Percentiles rank a stretch among this genome's conserved stretches.
Conservation (phyloP, 805 yeast species). For the Saccharomycopsis sp. region DNA sequence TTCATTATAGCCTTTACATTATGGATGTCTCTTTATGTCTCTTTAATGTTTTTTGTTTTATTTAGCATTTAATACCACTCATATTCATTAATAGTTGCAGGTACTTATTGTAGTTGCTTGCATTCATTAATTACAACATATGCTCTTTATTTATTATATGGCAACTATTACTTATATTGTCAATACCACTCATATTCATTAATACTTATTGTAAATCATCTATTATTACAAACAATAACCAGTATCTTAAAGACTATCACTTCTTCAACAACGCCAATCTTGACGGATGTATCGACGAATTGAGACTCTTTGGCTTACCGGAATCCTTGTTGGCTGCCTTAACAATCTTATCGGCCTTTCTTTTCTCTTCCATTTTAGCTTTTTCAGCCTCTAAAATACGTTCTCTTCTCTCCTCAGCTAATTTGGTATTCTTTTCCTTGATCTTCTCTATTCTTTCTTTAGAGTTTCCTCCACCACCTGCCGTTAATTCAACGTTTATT, state of each 20-base stretch:
- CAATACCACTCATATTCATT: no score
- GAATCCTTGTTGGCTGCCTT: not conserved
- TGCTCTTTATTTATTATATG: no score
- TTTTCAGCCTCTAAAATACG: conserved; percentile 45
- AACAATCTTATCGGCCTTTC: not conserved
- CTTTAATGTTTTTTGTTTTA: no score
- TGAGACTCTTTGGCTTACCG: not conserved
- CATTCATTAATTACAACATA: no score
- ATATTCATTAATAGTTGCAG: no score
- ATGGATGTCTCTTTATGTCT: no score
- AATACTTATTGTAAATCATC: no score
- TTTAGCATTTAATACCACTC: no score
- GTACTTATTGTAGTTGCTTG: no score
- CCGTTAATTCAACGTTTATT: conserved; percentile 93
- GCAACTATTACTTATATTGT: no score
- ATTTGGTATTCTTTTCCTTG: conserved; percentile 68
- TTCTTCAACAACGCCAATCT: conserved; percentile 19
- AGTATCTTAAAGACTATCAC: no score
- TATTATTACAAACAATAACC: no score
- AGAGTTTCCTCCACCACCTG: conserved; percentile 97
- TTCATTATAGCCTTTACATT: not conserved
- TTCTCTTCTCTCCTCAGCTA: conserved; percentile 61
- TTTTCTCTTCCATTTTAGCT: conserved; percentile 25
- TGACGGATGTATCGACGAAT: conserved; percentile 19
- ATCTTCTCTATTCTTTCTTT: conserved; percentile 60